phyloP scores from a whole-genome alignment of 306 rosid species.

The Trichosanthes truncata region DNA sequence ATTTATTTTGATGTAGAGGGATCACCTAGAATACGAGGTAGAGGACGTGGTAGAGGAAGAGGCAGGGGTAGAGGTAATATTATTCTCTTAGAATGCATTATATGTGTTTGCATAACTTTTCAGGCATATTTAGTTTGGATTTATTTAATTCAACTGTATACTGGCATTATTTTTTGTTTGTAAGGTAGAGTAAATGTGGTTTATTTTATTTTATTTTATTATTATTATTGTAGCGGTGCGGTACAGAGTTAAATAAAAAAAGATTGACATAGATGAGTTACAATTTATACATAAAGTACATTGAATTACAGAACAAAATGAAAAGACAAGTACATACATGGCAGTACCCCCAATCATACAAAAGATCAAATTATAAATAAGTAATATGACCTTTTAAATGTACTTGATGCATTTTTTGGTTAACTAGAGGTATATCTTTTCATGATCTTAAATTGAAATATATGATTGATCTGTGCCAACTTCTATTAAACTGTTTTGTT shows the following conservation, averaged over 20 bases:
- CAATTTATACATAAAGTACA: background rate
- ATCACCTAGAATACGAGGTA: conserved; percentile 51
- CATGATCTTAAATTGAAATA: background rate
- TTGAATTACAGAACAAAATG: background rate
- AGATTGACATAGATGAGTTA: background rate
- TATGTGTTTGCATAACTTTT: background rate
- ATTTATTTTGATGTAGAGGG: conserved; percentile 41
- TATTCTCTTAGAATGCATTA: conserved; percentile 9
- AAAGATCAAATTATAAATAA: too few relatives aligned
- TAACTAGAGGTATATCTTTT: background rate
- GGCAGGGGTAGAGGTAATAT: conserved; percentile 36
- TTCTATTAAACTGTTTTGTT: background rate
- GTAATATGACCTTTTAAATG: background rate
- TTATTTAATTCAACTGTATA: background rate
- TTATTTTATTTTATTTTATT: background rate
- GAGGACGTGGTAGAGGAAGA: conserved; percentile 72
- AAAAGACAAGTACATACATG: background rate
- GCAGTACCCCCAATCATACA: too few relatives aligned
- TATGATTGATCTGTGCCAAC: background rate
- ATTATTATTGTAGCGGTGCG: too few relatives aligned
- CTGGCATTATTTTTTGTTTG: background rate
- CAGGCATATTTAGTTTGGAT: background rate
- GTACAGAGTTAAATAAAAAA: background rate
- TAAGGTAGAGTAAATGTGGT: background rate
- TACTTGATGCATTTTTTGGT: background rate